phyloP scores from a whole-genome alignment of 345 rosid genomes.

The Arabidopsis arenosa region DNA sequence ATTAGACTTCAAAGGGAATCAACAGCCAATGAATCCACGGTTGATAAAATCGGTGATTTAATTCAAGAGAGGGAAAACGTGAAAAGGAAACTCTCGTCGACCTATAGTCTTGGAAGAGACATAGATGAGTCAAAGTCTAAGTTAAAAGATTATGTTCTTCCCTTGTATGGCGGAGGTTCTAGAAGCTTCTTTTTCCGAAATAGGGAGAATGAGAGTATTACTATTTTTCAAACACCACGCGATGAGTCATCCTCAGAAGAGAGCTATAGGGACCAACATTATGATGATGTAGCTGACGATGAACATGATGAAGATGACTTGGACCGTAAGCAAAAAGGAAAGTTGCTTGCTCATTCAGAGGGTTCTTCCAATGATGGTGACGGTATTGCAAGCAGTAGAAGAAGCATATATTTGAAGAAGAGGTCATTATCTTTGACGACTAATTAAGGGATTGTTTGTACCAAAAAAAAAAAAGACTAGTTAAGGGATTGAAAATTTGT shows the following conservation, averaged over 20 bases:
- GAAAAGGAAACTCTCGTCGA: constrained; percentile 73
- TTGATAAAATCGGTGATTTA: constrained; percentile 57
- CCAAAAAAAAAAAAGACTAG: no score
- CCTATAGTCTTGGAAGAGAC: constrained; percentile 84
- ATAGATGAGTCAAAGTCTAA: constrained; percentile 38
- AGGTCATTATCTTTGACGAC: constrained; percentile 32
- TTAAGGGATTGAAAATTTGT: not conserved
- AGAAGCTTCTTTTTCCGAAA: constrained; percentile 61
- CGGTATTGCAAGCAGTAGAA: constrained; percentile 32
- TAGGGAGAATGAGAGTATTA: constrained; percentile 52
- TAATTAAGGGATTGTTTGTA: constrained; percentile 10
- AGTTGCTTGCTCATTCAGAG: constrained; percentile 21
- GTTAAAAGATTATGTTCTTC: constrained; percentile 52
- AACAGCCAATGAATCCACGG: constrained; percentile 44
- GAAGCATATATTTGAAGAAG: constrained; percentile 33
- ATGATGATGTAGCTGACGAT: constrained; percentile 35
- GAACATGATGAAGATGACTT: constrained; percentile 33
- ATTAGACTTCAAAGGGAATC: constrained; percentile 64
- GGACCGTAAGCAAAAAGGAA: constrained; percentile 32
- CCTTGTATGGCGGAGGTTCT: constrained; percentile 54
- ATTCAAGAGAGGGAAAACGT: constrained; percentile 57
- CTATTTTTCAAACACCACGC: constrained; percentile 52
- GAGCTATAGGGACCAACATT: constrained; percentile 31
- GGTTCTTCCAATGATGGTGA: constrained; percentile 37
- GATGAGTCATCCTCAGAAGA: constrained; percentile 53